Conservation (phyloP, 768 basidiomycete genomes). For the Gymnopilus junonius region DNA sequence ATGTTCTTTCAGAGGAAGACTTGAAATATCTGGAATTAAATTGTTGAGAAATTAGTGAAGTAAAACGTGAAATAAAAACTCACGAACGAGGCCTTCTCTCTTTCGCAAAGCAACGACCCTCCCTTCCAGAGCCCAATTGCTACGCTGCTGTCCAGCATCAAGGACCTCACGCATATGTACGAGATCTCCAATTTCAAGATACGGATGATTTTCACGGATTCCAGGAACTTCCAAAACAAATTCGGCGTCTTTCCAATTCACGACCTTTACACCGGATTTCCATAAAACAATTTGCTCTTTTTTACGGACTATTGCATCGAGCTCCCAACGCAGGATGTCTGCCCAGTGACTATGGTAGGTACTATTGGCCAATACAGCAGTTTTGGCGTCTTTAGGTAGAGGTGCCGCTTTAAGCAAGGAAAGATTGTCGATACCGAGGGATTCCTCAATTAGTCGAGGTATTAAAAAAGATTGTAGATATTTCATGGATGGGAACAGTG, state of each 20-base stretch:
- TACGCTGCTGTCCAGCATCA: slow-evolving; percentile 31
- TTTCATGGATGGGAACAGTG: slow-evolving; percentile 43
- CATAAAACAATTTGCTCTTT: slow-evolving; percentile 51
- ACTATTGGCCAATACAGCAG: slow-evolving; percentile 30
- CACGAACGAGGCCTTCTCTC: slow-evolving; percentile 51
- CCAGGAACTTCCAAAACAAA: slow-evolving; percentile 43
- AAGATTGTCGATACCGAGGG: slow-evolving; percentile 19
- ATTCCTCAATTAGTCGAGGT: slow-evolving; percentile 37
- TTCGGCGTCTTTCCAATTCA: slow-evolving; percentile 40
- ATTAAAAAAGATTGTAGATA: slow-evolving; percentile 48
- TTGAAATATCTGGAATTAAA: slow-evolving; percentile 40
- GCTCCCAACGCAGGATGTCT: slow-evolving; percentile 48
- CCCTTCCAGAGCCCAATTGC: slow-evolving; percentile 48
- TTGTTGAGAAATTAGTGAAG: not conserved
- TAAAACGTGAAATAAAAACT: slow-evolving; percentile 23
- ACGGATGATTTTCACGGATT: slow-evolving; percentile 45
- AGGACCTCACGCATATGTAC: slow-evolving; percentile 48
- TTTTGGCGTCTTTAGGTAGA: slow-evolving; percentile 19
- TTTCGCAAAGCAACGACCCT: slow-evolving; percentile 47
- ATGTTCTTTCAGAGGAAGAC: slow-evolving; percentile 43
- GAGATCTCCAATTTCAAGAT: slow-evolving; percentile 49
- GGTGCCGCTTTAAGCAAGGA: slow-evolving; percentile 35
- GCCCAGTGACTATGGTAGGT: slow-evolving; percentile 47
- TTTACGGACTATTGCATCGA: slow-evolving; percentile 42
- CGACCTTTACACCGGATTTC: slow-evolving; percentile 40